phyloP scores from a whole-genome alignment of 768 basidiomycete species.

The Porpolomopsis calyptriformis region DNA sequence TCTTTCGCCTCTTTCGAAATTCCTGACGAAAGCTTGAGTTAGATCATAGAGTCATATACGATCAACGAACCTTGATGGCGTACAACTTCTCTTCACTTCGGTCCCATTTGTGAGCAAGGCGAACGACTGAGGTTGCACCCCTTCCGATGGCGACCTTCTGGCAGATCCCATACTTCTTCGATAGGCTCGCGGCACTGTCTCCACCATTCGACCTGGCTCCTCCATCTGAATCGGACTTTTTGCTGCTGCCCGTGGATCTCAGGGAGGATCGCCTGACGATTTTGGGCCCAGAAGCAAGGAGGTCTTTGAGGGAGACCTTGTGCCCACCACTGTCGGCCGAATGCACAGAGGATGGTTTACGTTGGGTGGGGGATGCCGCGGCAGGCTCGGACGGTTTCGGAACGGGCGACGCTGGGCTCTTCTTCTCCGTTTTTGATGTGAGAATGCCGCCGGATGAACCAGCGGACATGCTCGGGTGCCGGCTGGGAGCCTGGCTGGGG shows the following conservation, averaged over 20 bases:
- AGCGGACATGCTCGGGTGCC: constrained; percentile 40
- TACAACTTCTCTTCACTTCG: constrained; percentile 92
- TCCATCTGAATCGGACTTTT: constrained; percentile 59
- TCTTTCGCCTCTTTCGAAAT: constrained; percentile 96
- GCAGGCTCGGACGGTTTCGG: constrained; percentile 16
- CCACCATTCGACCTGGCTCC: constrained; percentile 30
- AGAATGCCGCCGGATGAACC: constrained; percentile 26
- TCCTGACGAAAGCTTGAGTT: constrained; percentile 45
- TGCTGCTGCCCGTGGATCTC: constrained; percentile 53
- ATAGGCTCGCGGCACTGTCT: constrained; percentile 35
- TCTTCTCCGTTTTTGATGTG: constrained; percentile 5
- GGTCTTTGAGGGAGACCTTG: constrained; percentile 76
- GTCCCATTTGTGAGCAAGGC: constrained; percentile 98
- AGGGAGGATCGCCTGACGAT: constrained; percentile 58
- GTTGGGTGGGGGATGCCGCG: constrained; percentile 19
- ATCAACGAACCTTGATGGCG: constrained; percentile 77
- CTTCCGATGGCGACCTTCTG: constrained; percentile 96
- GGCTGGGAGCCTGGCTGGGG: constrained; percentile 38
- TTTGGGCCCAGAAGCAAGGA: constrained; percentile 66
- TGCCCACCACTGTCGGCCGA: constrained; percentile 50
- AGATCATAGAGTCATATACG: background rate
- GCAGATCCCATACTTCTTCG: constrained; percentile 95
- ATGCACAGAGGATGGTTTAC: constrained; percentile 35
- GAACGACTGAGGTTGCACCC: constrained; percentile 95
- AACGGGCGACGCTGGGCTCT: constrained; percentile 10